phyloP scores from a whole-genome alignment of 1,284 basidiomycete genomes.

The Phlebopus sp. region DNA sequence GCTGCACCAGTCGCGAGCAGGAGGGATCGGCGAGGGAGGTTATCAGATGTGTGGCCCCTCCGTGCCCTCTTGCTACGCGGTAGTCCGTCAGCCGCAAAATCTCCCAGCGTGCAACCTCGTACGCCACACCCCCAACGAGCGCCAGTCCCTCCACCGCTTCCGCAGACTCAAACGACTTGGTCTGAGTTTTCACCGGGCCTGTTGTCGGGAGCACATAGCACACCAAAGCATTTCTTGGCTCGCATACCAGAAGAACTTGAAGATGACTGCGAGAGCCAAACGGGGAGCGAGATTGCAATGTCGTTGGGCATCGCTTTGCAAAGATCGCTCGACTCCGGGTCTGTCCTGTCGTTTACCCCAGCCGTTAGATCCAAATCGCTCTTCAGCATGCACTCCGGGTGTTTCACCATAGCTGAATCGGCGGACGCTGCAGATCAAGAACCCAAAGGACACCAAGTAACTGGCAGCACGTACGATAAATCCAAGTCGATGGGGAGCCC shows the following conservation, averaged over 20 bases:
- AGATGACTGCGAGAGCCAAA: constrained; percentile 24
- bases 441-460: background rate
- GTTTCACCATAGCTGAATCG: background rate
- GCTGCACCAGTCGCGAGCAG: constrained; percentile 16
- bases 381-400: background rate
- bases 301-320: constrained; percentile 14
- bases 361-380: background rate
- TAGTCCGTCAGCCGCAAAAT: constrained; percentile 6
- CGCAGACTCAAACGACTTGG: constrained; percentile 28
- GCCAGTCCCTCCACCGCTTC: background rate
- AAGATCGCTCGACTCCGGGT: constrained; percentile 8
- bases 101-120: constrained; percentile 2
- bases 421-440: background rate
- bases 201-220: constrained; percentile 15
- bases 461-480: constrained; percentile 17
- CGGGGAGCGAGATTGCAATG: constrained; percentile 7
- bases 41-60: constrained; percentile 25
- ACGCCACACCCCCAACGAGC: constrained; percentile 1
- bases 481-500: constrained; percentile 22
- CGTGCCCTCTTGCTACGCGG: constrained; percentile 16
- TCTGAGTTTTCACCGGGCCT: constrained; percentile 26
- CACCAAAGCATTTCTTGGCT: constrained; percentile 19
- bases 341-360: constrained; percentile 1
- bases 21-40: constrained; percentile 13
- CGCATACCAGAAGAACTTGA: constrained; percentile 31